A percentile compares a stretch with the other conserved stretches of the same genome.
These are phyloP conservation scores for Aphanoascus verrucosus DNA, from an alignment of 2,329 filamentous ascomycete species.

Conservation along the genomic window DNA sequence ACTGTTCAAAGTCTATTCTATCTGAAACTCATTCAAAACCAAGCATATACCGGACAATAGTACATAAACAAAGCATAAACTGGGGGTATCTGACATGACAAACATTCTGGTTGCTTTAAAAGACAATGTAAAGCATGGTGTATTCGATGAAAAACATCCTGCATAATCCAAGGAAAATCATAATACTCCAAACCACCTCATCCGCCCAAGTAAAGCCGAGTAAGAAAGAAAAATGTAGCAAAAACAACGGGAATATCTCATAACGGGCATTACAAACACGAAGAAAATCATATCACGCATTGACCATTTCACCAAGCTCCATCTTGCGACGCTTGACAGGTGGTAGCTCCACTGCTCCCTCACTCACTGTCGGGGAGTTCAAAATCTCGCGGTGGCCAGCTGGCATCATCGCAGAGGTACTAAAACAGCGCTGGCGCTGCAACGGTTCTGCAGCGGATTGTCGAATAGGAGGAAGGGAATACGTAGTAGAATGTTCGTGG, in stretches of 20 bases:
- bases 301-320: constrained; percentile 18
- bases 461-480: constrained; percentile 7
- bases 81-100: constrained; percentile 2
- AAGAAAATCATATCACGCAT: constrained; percentile 10
- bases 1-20: too few relatives aligned
- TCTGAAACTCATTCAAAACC: too few relatives aligned
- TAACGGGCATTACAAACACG: neutral
- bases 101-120: neutral
- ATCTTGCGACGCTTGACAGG: constrained; percentile 16
- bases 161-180: too few relatives aligned
- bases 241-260: neutral
- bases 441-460: neutral
- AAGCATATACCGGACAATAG: neutral
- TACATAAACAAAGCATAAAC: neutral
- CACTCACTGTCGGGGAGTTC: neutral
- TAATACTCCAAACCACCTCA: neutral
- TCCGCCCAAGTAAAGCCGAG: neutral
- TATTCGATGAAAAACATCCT: too few relatives aligned
- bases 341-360: constrained; percentile 9
- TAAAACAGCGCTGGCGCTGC: constrained; percentile 4
- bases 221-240: neutral
- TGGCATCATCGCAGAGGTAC: neutral
- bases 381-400: constrained; percentile 3
- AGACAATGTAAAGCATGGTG: neutral
- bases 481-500: constrained; percentile 6